Base-by-base conservation (phyloP, 2,329 filamentous ascomycete species). In the Dryadomyces quercus-mongolicae region DNA sequence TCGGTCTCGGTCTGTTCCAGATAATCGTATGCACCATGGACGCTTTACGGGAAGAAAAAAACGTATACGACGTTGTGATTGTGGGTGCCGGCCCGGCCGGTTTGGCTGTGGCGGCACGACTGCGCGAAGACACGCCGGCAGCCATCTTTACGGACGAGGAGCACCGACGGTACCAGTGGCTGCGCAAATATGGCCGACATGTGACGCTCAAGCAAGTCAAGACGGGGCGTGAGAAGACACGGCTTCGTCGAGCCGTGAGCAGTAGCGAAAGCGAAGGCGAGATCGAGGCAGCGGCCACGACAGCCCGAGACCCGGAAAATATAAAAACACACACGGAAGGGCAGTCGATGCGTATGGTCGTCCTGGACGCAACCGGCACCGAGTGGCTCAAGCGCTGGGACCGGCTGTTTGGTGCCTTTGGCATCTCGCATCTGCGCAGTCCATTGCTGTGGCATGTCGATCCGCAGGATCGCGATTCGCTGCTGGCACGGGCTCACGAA, bases 391-490 rank as follows among this genome's bases (percentile, higher is more conserved):
- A 75, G 10, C 74, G 80, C 44, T 92, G 87, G 87, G 80, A 86
- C 47, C 70, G 74, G 15, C 74, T 85, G 3, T 92, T 92, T 67
- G 71, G 74, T 36, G 78, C 76, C 2, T 80, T 88, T 47, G 77
- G 82, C 50, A 92, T 92, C 49, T 74, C 77, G 1, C 80, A 90
- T 61, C 70, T 93, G 43, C 76, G 87, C 16, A 90, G 85, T 60
- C 87, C 86, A 0, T 86, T 92, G 84, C 86, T 91, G 62, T 92
- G 89, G 70, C 87, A 93, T 63, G 74, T 88, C 15, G 86, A 92
- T 62, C 87, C 87, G 0, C 73, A 78, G 1, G 86, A 92, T 65
- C 74, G 86, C 1, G 87, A 92, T 68, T 83, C 83, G 0, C 69
- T 92, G 61, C 69, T 91, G 21, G 83, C 81, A 1, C 86, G 84